Base-by-base conservation (phyloP, 495 filamentous ascomycete species). In the Pseudoneurospora amorphoporcata region DNA sequence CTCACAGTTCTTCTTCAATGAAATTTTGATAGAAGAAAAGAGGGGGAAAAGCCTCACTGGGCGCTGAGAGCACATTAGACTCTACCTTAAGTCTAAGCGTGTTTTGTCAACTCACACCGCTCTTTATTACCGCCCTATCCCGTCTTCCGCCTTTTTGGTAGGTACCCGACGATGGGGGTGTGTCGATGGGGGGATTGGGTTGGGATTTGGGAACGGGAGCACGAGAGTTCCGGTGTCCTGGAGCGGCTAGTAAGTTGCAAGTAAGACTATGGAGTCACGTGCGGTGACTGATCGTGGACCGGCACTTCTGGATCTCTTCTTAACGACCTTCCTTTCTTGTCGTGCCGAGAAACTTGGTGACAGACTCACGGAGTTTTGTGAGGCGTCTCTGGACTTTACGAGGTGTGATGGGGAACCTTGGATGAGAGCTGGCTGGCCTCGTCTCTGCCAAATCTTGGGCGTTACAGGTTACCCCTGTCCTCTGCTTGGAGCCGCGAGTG, bases 291-390 rank as follows among this genome's bases (percentile, higher is more conserved):
- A 65, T 65, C 53, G 53, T 37, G 53, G 53, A 65, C 29, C 29
- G 53, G 7, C 53, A 65, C 29, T 65, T 35, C 53, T 35, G 29
- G 53, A 65, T 65, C 53, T 65, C 53, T 65, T 35, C 47, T 69
- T 72, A 72, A 74, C 29, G 70, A 77, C 77, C 75, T 78, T 78
- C 77, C 77, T 78, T 45, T 77, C 73, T 78, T 32, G 77, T 78
- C 75, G 58, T 47, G 72, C 69, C 73, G 69, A 73, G 73, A 68
- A 71, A 9, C 23, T 61, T 61, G 10, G 53, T 61, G 40, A 38
- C 70, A 72, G 69, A 71, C 69, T 73, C 65, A 61, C 42, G 68
- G 17, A 53, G 23, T 8, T 45, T 29, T 23, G 45, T 42, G 8
- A 61, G 37, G 41, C 39, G 23, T 45, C 65, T 41, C 6, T 47